Base-by-base conservation (phyloP, 1,139 yeast genomes). In the Suhomyces terraborum region DNA sequence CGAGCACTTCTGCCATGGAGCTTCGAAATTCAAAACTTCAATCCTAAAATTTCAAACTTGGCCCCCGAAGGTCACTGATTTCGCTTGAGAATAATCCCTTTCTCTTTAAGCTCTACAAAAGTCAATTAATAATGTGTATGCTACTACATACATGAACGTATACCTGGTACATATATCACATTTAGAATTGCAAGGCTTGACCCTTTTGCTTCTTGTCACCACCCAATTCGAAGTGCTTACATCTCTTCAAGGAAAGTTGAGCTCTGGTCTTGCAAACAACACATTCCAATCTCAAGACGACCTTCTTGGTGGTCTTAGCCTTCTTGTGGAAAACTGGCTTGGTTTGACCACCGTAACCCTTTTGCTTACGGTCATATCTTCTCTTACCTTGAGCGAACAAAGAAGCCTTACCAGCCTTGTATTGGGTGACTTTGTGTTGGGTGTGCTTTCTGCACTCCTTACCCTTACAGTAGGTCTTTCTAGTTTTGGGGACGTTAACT, bases 331-430 rank as follows among this genome's bases (percentile, higher is more conserved):
- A 93, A 79, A 94, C 88, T 73, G 87, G 98, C 84, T 89, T 93
- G 80, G 98, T 93, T 82, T 93, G 99, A 88, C 99, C 99, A 88
- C 99, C 99, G 80, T 83, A 93, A 88, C 99, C 99, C 69, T 88
- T 75, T 82, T 93, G 98, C 81, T 93, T 93, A 79, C 99, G 95
- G 94, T 94, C 98, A 82, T 93, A 93, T 83, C 99, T 91, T 84
- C 99, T 88, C 91, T 94, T 94, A 85, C 99, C 99, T 82, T 93
- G 98, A 64, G 98, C 97, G 73, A 83, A 89, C 69, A 91, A 84
- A 59, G 98, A 91, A 73, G 98, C 98, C 83, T 93, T 93, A 80
- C 98, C 98, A 72, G 98, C 96, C 79, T 93, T 93, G 95, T 93
- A 94, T 83, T 93, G 99, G 77, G 98, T 91, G 69, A 93, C 98